Base-by-base conservation (phyloP, 139 green algal genomes). In the Tetradesmus lagerheimii region DNA sequence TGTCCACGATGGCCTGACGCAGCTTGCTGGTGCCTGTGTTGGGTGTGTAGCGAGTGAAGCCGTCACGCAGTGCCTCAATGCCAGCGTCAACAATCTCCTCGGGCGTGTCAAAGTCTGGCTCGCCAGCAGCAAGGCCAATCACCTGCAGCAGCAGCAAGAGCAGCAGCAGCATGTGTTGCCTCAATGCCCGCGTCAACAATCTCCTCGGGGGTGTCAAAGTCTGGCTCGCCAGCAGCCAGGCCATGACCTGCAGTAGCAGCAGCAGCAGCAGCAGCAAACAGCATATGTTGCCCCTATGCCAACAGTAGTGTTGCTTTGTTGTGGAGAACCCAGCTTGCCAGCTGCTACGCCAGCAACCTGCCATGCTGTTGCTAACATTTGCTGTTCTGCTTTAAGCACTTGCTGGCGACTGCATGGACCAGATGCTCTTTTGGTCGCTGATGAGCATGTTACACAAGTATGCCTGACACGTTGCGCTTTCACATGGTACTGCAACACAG, bases 31-130 rank as follows among this genome's bases (percentile, higher is more conserved):
- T 99, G 84, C 98, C 98, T 0, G 95, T 94, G 91, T 99, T 99
- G 82, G 98, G 95, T 3, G 96, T 99, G 95, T 99, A 99, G 57
- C 95, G 95, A 0, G 98, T 99, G 87, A 95, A 92, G 45, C 98
- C 98, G 18, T 89, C 82, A 34, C 93, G 83, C 29, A 99, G 92
- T 2, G 98, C 98, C 50, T 94, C 92, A 1, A 98, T 93, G 23
- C 96, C 97, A 20, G 96, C 97, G 27, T 97, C 94, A 0, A 96
- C 88, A 57, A 99, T 96, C 3, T 89, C 86, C 0, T 88, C 90
- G 0, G 98, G 98, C 0, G 98, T 99, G 93, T 98, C 97, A 91
- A 99, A 99, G 91, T 99, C 98, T 3, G 98, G 97, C 90, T 99
- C 98, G 0, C 98, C 98, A 5, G 97, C 98, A 1, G 97, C 97